Base-by-base conservation (phyloP, 345 rosid genomes). In the Excoecaria agallocha region DNA sequence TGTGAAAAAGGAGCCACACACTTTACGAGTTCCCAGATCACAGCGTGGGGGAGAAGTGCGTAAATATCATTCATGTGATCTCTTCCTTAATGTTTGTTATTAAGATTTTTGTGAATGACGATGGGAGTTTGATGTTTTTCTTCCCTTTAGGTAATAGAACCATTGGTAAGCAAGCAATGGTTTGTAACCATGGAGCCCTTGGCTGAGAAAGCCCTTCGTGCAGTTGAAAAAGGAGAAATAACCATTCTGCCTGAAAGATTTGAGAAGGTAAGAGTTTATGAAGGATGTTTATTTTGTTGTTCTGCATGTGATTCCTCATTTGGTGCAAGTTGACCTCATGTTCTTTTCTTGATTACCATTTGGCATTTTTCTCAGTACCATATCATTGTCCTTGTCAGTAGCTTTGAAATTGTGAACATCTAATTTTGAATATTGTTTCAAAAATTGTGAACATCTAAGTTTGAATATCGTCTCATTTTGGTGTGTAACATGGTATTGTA, bases 1-100 rank as follows among this genome's bases (percentile, higher is more conserved):
- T 75, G 91, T 92, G 60, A 94, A 86, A 79, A 88, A 86, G 88
- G 98, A 89, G 83, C 80, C 89, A 25, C 85, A 90, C 75, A 92
- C 85, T 79, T 83, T 74, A 79, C 75, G 98, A 76, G 89, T 94
- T 82, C 98, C 98, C 57, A 89, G 97, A 79, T 94, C 98, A 51
- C 97, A 94, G 73, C 98, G 98, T 76, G 98, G 98, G 45, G 98
- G 98, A 81, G 98, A 94, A 88, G 98, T 94, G 77, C 11, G 87
- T 79, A 49, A 54, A 69, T 79, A 19, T 70, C 66, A 55, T 71
- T 78, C 39, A 58, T 12, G 49, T 72, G 51, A 35, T 45, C 68
- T 70, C 55, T 70, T 68, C 51, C 66, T 66, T 12, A 41, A 68
- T 71, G 59, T 78, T 69, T 16, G 58, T 25, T 55, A n/a, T 54